Evolutionary conservation across 371 early-diverging fungal species (phyloP).

Genomic region (Dinochytrium kinnereticum): DNA sequence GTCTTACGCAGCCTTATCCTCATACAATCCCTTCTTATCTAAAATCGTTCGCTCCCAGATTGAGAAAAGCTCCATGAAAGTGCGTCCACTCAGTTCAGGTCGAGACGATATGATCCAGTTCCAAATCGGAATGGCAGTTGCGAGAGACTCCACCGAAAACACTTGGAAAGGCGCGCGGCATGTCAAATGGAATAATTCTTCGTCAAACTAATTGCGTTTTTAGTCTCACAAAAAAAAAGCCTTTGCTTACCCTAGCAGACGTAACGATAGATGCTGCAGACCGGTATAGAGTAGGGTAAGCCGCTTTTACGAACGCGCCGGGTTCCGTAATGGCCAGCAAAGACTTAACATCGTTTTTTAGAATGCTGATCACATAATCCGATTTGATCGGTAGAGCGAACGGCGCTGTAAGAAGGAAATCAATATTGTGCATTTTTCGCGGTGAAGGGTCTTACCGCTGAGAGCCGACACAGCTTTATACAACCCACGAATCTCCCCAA

Average conservation of each 20-base stretch:
- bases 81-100: slow-evolving; percentile 70
- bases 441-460: slow-evolving; percentile 26
- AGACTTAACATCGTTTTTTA: slow-evolving; percentile 26
- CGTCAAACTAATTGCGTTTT: slow-evolving; percentile 47
- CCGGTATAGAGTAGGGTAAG: slow-evolving; percentile 41
- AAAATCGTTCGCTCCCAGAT: slow-evolving; percentile 86
- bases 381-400: background rate
- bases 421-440: too few species aligned
- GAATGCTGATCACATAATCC: slow-evolving; percentile 13
- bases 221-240: background rate
- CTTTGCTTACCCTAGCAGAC: slow-evolving; percentile 12
- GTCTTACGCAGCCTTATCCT: slow-evolving; percentile 11
- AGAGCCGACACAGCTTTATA: slow-evolving; percentile 17
- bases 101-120: slow-evolving; percentile 82
- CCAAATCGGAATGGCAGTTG: slow-evolving; percentile 83
- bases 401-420: background rate
- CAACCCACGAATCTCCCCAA: slow-evolving; percentile 56
- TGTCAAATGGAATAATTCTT: slow-evolving; percentile 76
- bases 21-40: slow-evolving; percentile 70
- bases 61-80: slow-evolving; percentile 80
- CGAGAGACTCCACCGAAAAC: slow-evolving; percentile 79
- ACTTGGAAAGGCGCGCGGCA: slow-evolving; percentile 87
- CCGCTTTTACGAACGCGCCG: slow-evolving; percentile 28
- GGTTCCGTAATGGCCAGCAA: background rate
- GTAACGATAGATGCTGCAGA: slow-evolving; percentile 42